phyloP scores from a whole-genome alignment of 805 yeast genomes.

The Nakazawaea wickerhamii region DNA sequence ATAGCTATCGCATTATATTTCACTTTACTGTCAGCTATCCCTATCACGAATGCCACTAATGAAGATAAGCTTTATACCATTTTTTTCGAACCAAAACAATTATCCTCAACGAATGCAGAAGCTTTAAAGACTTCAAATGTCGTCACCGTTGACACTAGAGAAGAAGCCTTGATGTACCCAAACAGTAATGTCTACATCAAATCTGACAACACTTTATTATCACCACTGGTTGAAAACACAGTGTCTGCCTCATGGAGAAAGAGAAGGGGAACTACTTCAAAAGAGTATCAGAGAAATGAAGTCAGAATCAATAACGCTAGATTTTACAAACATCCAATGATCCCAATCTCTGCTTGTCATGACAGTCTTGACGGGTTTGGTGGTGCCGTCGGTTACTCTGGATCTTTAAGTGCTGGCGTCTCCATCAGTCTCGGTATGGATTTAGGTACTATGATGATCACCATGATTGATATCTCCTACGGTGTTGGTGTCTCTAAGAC shows the following conservation, averaged over 20 bases:
- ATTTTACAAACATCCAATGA: conserved; percentile 1
- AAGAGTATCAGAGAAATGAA: background rate
- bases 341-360: conserved; percentile 12
- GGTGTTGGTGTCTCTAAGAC: conserved; percentile 3
- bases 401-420: background rate
- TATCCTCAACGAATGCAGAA: background rate
- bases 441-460: conserved; percentile 1
- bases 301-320: conserved; percentile 2
- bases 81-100: background rate
- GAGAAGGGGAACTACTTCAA: background rate
- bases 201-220: conserved; percentile 1
- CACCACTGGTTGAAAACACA: background rate
- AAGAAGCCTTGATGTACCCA: conserved; percentile 4
- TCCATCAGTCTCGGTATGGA: background rate
- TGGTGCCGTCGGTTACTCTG: conserved; percentile 10
- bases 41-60: background rate
- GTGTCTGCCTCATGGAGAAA: background rate
- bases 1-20: background rate
- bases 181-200: background rate
- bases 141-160: conserved; percentile 3
- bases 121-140: background rate
- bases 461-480: background rate
- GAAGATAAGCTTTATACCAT: background rate
- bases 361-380: conserved; percentile 13
- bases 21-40: background rate